These are phyloP conservation scores for Colletotrichum karsti DNA, from an alignment of 2,329 filamentous ascomycete species.

Conservation along the genomic window DNA sequence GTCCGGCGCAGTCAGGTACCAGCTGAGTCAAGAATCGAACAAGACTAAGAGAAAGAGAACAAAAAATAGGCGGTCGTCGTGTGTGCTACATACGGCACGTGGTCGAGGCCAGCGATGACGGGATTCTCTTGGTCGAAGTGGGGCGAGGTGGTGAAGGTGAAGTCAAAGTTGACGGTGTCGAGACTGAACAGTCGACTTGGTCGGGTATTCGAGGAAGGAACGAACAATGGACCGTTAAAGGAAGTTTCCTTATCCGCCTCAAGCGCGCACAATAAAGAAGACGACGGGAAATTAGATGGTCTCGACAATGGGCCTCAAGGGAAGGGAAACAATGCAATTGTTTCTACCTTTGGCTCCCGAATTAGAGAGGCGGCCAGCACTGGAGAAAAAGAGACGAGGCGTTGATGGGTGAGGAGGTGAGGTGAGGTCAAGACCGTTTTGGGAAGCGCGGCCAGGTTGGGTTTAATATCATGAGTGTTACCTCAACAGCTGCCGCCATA, in stretches of 20 bases:
- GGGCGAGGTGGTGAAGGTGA: not conserved
- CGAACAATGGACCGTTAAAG: constrained; percentile 15
- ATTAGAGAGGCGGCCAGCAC: constrained; percentile 8
- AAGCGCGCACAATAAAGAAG: constrained; percentile 11
- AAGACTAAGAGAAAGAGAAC: constrained; percentile 12
- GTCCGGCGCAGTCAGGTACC: constrained; percentile 24
- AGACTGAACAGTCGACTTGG: constrained; percentile 8
- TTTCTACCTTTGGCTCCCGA: constrained; percentile 20
- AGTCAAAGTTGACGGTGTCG: constrained; percentile 1
- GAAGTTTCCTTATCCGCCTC: constrained; percentile 18
- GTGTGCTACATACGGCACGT: constrained; percentile 6
- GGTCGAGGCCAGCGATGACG: not conserved
- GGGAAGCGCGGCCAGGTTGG: constrained; percentile 16
- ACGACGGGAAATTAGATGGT: constrained; percentile 18
- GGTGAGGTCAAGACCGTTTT: constrained; percentile 6
- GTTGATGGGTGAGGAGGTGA: constrained; percentile 16
- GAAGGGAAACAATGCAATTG: constrained; percentile 28
- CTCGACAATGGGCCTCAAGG: constrained; percentile 17
- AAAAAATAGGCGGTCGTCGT: not conserved
- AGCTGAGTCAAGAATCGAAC: constrained; percentile 30
- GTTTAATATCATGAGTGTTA: constrained; percentile 25
- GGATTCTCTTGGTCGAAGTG: not conserved
- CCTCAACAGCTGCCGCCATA: constrained; percentile 3
- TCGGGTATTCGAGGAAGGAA: not conserved
- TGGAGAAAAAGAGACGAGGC: not conserved